These are phyloP conservation scores for Astrothelium subdiscretum DNA, from an alignment of 495 filamentous ascomycete genomes.

Conservation along the genomic window DNA sequence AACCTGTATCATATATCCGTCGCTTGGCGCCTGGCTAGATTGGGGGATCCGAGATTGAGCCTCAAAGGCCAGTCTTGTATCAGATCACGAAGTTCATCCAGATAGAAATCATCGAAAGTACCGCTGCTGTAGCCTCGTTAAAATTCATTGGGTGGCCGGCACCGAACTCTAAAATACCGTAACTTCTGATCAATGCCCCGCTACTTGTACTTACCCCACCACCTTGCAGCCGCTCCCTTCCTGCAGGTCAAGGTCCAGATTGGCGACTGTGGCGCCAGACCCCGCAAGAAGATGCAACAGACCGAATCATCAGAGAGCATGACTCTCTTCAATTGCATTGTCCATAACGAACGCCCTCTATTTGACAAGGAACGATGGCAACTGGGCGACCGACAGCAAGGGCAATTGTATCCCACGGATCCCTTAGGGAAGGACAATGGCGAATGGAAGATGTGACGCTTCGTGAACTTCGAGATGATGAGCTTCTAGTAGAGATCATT, in stretches of 20 bases:
- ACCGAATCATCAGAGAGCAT: too few relatives aligned
- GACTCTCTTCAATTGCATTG: too few relatives aligned
- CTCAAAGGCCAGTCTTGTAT: too few relatives aligned
- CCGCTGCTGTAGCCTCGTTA: too few relatives aligned
- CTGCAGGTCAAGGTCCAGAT: not conserved
- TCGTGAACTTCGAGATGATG: constrained; percentile 15
- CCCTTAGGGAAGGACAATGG: constrained; percentile 19
- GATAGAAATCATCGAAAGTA: too few relatives aligned
- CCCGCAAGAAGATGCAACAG: not conserved
- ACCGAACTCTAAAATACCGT: too few relatives aligned
- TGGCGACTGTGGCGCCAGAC: not conserved
- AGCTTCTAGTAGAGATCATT: constrained; percentile 21
- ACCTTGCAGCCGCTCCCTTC: too few relatives aligned
- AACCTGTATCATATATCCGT: too few relatives aligned
- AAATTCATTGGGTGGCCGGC: too few relatives aligned
- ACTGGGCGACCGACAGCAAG: not conserved
- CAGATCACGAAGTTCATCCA: too few relatives aligned
- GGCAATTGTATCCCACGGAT: constrained; percentile 22
- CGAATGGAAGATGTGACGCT: constrained; percentile 20
- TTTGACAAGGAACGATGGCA: not conserved
- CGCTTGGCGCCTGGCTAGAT: not conserved
- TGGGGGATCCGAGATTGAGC: not conserved
- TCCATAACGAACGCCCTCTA: too few relatives aligned
- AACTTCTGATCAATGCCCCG: not conserved
- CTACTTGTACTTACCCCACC: not conserved